Conservation (phyloP, 2,329 filamentous ascomycete species). For the Cadophora malorum region DNA sequence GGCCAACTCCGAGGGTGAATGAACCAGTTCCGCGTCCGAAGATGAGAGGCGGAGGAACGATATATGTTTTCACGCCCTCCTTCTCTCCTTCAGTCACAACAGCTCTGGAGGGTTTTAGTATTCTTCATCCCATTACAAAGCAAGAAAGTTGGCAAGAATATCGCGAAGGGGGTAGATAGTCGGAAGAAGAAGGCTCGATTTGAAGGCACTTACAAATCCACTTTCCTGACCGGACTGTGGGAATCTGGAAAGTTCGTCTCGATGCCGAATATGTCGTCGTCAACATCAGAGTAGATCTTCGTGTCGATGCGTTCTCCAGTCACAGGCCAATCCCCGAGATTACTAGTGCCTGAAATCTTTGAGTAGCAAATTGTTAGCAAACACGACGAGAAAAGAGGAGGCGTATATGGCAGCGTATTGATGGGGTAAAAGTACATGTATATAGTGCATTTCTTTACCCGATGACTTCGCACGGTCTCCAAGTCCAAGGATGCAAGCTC, state of each 20-base stretch:
- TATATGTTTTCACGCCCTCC: constrained; percentile 51
- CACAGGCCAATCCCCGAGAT: constrained; percentile 51
- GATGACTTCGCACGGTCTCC: constrained; percentile 47
- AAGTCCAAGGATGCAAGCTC: constrained; percentile 52
- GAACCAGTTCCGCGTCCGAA: constrained; percentile 53
- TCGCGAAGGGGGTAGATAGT: background rate
- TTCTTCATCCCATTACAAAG: background rate
- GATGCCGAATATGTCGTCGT: constrained; percentile 53
- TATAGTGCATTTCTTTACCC: constrained; percentile 47
- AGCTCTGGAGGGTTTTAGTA: constrained; percentile 19
- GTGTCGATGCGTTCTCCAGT: constrained; percentile 43
- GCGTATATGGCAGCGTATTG: no score
- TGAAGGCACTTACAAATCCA: constrained; percentile 46
- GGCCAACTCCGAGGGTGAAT: constrained; percentile 50
- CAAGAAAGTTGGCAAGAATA: background rate
- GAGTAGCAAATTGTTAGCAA: background rate
- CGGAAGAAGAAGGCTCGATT: background rate
- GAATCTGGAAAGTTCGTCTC: constrained; percentile 46
- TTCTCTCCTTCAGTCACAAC: constrained; percentile 50
- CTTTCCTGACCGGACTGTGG: constrained; percentile 51
- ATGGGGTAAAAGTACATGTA: constrained; percentile 45
- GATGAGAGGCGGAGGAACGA: constrained; percentile 55
- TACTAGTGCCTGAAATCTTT: constrained; percentile 53
- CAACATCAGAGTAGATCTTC: constrained; percentile 49
- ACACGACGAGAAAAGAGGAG: no score